A percentile compares a stretch with the other conserved stretches of the same genome.
Evolutionary conservation across 495 filamentous ascomycete genomes (phyloP).

Genomic region (Hypoxylon cercidicola): DNA sequence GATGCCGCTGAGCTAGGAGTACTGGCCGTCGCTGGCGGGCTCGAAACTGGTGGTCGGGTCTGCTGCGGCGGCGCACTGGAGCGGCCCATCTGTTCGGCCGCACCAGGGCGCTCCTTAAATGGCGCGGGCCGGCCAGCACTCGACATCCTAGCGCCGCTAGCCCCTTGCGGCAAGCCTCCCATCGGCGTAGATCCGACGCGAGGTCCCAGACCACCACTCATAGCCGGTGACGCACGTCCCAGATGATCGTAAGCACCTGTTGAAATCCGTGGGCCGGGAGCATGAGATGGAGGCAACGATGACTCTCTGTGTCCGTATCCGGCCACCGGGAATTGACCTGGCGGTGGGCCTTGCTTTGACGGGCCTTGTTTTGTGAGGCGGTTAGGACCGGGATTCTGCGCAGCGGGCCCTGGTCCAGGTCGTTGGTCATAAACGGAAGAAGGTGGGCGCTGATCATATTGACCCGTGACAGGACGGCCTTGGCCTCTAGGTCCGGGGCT

Average conservation of each 20-base stretch:
- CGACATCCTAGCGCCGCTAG: slow-evolving; percentile 23
- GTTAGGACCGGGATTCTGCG: slow-evolving; percentile 38
- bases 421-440: slow-evolving; percentile 36
- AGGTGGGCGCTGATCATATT: slow-evolving; percentile 40
- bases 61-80: slow-evolving; percentile 50
- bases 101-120: slow-evolving; percentile 37
- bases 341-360: slow-evolving; percentile 48
- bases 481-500: slow-evolving; percentile 46
- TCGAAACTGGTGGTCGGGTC: slow-evolving; percentile 46
- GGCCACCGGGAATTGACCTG: slow-evolving; percentile 39
- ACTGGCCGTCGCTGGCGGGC: slow-evolving; percentile 43
- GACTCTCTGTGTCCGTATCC: slow-evolving; percentile 43
- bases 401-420: slow-evolving; percentile 26
- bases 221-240: slow-evolving; percentile 23
- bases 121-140: slow-evolving; percentile 31
- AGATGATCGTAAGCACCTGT: slow-evolving; percentile 27
- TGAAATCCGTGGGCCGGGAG: slow-evolving; percentile 40
- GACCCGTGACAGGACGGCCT: slow-evolving; percentile 37
- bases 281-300: slow-evolving; percentile 33
- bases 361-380: slow-evolving; percentile 52
- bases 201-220: slow-evolving; percentile 41
- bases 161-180: slow-evolving; percentile 39
- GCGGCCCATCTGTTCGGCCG: slow-evolving; percentile 38
- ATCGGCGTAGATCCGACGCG: slow-evolving; percentile 48
- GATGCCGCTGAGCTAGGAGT: slow-evolving; percentile 42